A percentile compares a stretch with the other conserved stretches of the same genome.
Evolutionary conservation across 2,329 filamentous ascomycete species (phyloP).

Genomic region (Botrytis deweyae): DNA sequence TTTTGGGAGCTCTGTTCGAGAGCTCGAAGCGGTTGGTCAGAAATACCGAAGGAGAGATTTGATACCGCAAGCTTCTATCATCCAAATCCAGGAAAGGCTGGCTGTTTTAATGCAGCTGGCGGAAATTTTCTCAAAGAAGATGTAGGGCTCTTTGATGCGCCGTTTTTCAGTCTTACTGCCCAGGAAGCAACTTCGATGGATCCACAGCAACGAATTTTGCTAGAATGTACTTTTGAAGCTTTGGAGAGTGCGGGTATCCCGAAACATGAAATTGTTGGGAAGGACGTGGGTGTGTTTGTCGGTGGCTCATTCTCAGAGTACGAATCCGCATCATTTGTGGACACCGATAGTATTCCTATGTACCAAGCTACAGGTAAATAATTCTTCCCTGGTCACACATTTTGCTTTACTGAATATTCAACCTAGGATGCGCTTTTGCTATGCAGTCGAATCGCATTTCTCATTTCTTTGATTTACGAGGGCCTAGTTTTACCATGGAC

Average conservation of each 20-base stretch:
- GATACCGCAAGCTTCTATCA: slow-evolving; percentile 21
- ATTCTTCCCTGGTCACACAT: no score
- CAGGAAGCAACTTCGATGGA: slow-evolving; percentile 37
- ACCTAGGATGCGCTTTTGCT: slow-evolving; percentile 30
- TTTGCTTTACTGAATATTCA: slow-evolving; percentile 28
- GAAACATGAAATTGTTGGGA: slow-evolving; percentile 25
- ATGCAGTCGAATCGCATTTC: slow-evolving; percentile 49
- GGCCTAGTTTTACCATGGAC: slow-evolving; percentile 46
- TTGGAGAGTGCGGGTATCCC: slow-evolving; percentile 34
- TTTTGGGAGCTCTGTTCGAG: slow-evolving; percentile 73
- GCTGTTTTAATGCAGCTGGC: slow-evolving; percentile 16
- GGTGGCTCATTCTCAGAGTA: slow-evolving; percentile 27
- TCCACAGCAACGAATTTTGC: slow-evolving; percentile 36
- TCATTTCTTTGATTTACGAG: slow-evolving; percentile 44
- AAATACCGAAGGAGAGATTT: slow-evolving; percentile 23
- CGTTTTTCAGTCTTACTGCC: slow-evolving; percentile 19
- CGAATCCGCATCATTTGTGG: slow-evolving; percentile 34
- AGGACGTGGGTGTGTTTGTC: slow-evolving; percentile 27
- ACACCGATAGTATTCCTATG: slow-evolving; percentile 50
- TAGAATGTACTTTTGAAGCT: slow-evolving; percentile 37
- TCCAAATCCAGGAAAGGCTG: slow-evolving; percentile 18
- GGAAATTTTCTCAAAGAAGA: slow-evolving; percentile 21
- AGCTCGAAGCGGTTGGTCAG: slow-evolving; percentile 43
- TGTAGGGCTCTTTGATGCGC: slow-evolving; percentile 18
- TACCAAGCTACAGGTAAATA: slow-evolving; percentile 51